Evolutionary conservation across 441 rosid genomes (phyloP).

Genomic region (Omphalea diandra): DNA sequence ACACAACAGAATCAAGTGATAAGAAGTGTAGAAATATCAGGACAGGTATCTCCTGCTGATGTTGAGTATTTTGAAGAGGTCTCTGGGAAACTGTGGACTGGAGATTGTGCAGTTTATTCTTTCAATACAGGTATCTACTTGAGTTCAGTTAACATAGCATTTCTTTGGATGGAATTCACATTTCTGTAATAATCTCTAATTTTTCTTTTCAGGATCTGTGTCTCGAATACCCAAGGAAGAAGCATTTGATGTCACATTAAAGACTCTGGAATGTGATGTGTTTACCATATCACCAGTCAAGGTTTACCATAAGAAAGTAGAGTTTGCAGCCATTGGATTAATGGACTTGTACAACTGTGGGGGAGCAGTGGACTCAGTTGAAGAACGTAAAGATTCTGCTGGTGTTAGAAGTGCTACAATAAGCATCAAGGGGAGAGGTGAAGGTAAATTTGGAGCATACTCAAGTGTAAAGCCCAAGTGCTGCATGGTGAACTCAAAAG

Average conservation of each 20-base stretch:
- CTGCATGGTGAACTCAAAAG: conserved; percentile 31
- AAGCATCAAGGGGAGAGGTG: conserved; percentile 44
- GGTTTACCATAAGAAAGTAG: conserved; percentile 36
- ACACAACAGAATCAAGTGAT: conserved; percentile 15
- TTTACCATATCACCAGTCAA: conserved; percentile 49
- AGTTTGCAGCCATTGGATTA: conserved; percentile 53
- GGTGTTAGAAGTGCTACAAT: conserved; percentile 19
- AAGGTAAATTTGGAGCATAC: conserved; percentile 47
- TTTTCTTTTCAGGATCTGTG: conserved; percentile 35
- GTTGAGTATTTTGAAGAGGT: conserved; percentile 54
- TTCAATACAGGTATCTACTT: conserved; percentile 51
- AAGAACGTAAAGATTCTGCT: neutral
- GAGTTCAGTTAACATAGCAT: too few relatives aligned
- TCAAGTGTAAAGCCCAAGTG: conserved; percentile 39
- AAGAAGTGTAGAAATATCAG: conserved; percentile 28
- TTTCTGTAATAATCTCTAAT: neutral
- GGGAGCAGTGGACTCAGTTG: conserved; percentile 41
- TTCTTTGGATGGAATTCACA: too few relatives aligned
- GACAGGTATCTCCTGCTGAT: conserved; percentile 41
- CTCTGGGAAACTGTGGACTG: conserved; percentile 44
- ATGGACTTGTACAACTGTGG: conserved; percentile 50
- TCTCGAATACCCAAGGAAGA: conserved; percentile 32
- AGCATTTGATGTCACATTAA: conserved; percentile 31
- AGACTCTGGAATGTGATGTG: conserved; percentile 43
- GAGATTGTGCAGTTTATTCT: conserved; percentile 51